A percentile compares a stretch with the other conserved stretches of the same genome.
These are phyloP conservation scores for Globisporangium heterothallicum DNA, from an alignment of 352 stramenopile species.

Conservation along the genomic window DNA sequence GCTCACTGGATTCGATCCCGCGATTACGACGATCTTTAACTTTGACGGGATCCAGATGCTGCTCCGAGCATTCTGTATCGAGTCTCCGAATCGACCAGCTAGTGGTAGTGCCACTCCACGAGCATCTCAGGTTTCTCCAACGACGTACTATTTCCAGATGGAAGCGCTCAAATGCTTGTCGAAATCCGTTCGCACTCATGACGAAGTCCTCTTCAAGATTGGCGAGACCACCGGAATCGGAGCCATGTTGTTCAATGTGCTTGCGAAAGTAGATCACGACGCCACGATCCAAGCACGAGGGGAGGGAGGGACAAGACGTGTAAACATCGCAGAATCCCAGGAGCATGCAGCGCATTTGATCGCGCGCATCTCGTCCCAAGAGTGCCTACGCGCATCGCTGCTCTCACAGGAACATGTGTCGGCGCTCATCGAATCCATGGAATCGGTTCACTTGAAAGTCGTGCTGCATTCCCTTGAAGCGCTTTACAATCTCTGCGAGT, in stretches of 20 bases:
- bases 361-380: constrained; percentile 40
- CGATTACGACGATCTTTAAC: constrained; percentile 59
- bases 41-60: constrained; percentile 52
- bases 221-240: constrained; percentile 36
- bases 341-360: constrained; percentile 59
- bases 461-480: constrained; percentile 55
- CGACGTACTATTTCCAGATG: constrained; percentile 22
- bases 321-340: constrained; percentile 27
- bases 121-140: constrained; percentile 3
- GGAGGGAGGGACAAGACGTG: neutral
- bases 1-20: constrained; percentile 46
- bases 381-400: constrained; percentile 42
- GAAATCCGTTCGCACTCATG: constrained; percentile 38
- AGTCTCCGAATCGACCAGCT: constrained; percentile 13
- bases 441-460: constrained; percentile 65
- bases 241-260: constrained; percentile 35
- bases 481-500: constrained; percentile 51
- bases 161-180: constrained; percentile 70
- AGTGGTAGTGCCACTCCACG: constrained; percentile 6
- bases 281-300: neutral
- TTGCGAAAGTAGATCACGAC: constrained; percentile 12
- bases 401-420: constrained; percentile 53
- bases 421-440: constrained; percentile 60
- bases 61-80: constrained; percentile 38
- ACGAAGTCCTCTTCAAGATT: constrained; percentile 70